Evolutionary conservation across 352 stramenopile genomes (phyloP).

Genomic region (Thraustotheca clavata): DNA sequence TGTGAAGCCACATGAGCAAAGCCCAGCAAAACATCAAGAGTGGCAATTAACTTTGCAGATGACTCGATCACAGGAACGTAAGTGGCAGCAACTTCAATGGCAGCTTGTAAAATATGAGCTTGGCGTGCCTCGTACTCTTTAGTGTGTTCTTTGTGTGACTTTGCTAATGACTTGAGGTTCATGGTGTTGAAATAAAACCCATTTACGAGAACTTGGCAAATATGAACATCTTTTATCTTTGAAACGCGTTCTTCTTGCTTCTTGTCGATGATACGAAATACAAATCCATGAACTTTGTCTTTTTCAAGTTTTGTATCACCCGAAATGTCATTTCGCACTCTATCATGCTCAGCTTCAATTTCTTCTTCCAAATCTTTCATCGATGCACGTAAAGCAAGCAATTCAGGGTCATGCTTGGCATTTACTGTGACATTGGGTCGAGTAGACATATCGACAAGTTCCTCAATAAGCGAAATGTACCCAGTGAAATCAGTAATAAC

Average conservation of each 20-base stretch:
- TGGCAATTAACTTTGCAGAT: conserved; percentile 72
- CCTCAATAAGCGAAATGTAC: conserved; percentile 62
- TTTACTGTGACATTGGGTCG: conserved; percentile 72
- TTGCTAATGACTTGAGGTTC: conserved; percentile 78
- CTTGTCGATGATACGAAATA: conserved; percentile 91
- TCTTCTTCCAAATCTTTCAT: conserved; percentile 60
- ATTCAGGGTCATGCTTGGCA: conserved; percentile 73
- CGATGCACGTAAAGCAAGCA: conserved; percentile 60
- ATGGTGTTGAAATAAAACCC: conserved; percentile 97
- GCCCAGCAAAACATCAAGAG: conserved; percentile 92
- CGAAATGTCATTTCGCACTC: conserved; percentile 50
- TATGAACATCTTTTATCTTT: conserved; percentile 79
- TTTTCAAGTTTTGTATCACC: conserved; percentile 89
- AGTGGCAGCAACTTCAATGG: conserved; percentile 91
- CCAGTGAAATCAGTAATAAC: conserved; percentile 51
- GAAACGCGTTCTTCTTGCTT: conserved; percentile 90
- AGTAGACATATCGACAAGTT: conserved; percentile 78
- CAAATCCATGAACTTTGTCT: conserved; percentile 83
- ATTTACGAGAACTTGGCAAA: conserved; percentile 95
- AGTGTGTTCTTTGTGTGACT: conserved; percentile 76
- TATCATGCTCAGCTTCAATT: conserved; percentile 78
- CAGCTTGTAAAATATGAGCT: conserved; percentile 82
- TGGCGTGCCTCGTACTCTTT: conserved; percentile 91
- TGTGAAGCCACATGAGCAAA: conserved; percentile 93
- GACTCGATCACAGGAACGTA: conserved; percentile 95